Evolutionary conservation across 768 basidiomycete genomes (phyloP).

Genomic region (Tephrocybe sp.): DNA sequence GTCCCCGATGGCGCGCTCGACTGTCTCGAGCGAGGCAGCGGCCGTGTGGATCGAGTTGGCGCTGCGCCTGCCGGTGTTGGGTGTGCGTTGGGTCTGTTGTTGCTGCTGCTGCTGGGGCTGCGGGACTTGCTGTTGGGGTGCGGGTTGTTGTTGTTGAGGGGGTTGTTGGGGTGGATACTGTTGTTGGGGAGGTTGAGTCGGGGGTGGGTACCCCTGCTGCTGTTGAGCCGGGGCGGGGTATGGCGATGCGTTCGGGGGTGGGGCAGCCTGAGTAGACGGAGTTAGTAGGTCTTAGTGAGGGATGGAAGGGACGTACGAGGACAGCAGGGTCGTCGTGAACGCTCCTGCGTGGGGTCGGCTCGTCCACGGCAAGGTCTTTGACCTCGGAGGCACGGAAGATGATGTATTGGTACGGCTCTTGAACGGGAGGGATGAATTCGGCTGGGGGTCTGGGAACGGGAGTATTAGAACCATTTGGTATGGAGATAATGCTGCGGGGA

Average conservation of each 20-base stretch:
- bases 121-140: conserved; percentile 22
- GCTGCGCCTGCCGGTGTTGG: conserved; percentile 22
- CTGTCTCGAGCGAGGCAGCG: conserved; percentile 71
- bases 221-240: conserved; percentile 17
- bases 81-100: conserved; percentile 22
- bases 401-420: conserved; percentile 86
- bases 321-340: conserved; percentile 87
- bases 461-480: neutral
- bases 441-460: conserved; percentile 51
- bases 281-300: neutral
- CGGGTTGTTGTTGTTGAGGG: conserved; percentile 11
- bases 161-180: neutral
- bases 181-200: neutral
- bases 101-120: conserved; percentile 13
- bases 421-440: conserved; percentile 82
- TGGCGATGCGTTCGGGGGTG: conserved; percentile 14
- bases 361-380: conserved; percentile 86
- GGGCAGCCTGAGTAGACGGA: conserved; percentile 7
- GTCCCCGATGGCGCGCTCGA: conserved; percentile 55
- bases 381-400: conserved; percentile 91
- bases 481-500: neutral
- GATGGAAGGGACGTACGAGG: conserved; percentile 37
- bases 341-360: conserved; percentile 53
- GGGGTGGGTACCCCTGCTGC: neutral
- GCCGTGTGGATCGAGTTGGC: conserved; percentile 66